Conservation (phyloP, 1,284 basidiomycete genomes). For the Apiotrichum sp. region DNA sequence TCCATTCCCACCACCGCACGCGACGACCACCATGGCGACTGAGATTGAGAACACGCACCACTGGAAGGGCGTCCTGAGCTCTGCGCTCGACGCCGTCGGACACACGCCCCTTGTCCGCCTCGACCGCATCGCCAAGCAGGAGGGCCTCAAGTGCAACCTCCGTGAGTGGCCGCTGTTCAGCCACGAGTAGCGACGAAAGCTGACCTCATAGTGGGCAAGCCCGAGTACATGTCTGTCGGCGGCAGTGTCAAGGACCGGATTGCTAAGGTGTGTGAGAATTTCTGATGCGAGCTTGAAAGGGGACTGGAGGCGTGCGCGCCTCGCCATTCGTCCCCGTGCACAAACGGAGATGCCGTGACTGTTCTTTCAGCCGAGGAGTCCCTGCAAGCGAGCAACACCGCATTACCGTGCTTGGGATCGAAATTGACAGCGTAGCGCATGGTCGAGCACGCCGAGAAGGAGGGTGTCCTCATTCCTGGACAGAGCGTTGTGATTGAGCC, state of each 20-base stretch:
- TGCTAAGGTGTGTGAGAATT: conserved; percentile 58
- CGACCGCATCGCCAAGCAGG: conserved; percentile 65
- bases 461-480: conserved; percentile 78
- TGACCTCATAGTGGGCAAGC: conserved; percentile 64
- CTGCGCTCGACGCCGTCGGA: conserved; percentile 77
- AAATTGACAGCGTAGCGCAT: conserved; percentile 56
- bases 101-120: conserved; percentile 85
- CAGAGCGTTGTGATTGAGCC: conserved; percentile 91
- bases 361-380: no score
- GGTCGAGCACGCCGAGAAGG: conserved; percentile 83
- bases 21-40: conserved; percentile 2
- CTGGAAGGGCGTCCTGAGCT: conserved; percentile 58
- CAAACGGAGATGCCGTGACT: no score
- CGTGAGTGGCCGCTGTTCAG: conserved; percentile 51
- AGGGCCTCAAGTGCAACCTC: conserved; percentile 83
- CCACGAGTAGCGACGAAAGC: not conserved
- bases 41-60: conserved; percentile 31
- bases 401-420: not conserved
- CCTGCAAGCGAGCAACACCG: not conserved
- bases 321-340: no score
- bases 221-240: conserved; percentile 84
- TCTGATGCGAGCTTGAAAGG: no score
- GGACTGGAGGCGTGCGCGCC: no score
- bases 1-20: not conserved
- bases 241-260: conserved; percentile 96